Evolutionary conservation across 495 filamentous ascomycete genomes (phyloP), one percentile per base, ranked within the genome.

Genomic region (Collariella sp.): DNA sequence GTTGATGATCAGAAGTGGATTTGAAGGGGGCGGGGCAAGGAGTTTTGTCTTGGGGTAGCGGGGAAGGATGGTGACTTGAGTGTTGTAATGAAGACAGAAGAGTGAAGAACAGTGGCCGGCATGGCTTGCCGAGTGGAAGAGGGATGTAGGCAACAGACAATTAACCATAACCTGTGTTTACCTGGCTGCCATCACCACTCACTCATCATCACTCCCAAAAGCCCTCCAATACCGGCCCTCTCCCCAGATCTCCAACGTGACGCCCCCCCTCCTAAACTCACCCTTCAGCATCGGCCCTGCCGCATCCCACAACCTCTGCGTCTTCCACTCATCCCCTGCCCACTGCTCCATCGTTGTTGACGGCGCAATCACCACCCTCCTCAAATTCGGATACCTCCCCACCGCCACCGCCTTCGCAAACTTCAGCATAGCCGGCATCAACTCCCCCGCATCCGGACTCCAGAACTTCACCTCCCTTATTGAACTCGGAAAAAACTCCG

Each of bases 1-100:
- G 69, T 64, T 29, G 58, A 73, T 50, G 63, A 76, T 46, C 65
- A 70, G 29, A 54, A 56, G 18, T 70, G 72, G 68, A 74, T 76
- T 52, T 76, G 56, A 60, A n/a, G n/a, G n/a, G n/a, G n/a, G n/a
- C n/a, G n/a, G n/a, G n/a, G n/a, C n/a, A n/a, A n/a, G n/a, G n/a
- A n/a, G n/a, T n/a, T n/a, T n/a, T n/a, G n/a, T n/a, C n/a, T n/a
- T n/a, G n/a, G n/a, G n/a, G n/a, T n/a, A n/a, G n/a, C n/a, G n/a
- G n/a, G n/a, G n/a, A n/a, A n/a, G n/a, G n/a, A n/a, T n/a, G n/a
- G n/a, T n/a, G n/a, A n/a, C n/a, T n/a, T n/a, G n/a, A n/a, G n/a
- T n/a, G n/a, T n/a, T n/a, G n/a, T n/a, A n/a, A n/a, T n/a, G n/a
- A n/a, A n/a, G n/a, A n/a, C n/a, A n/a, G n/a, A n/a, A n/a, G n/a